A percentile compares a stretch with the other conserved stretches of the same genome.
phyloP scores from a whole-genome alignment of 371 early-diverging fungal genomes.

The Apophysomyces sp. region DNA sequence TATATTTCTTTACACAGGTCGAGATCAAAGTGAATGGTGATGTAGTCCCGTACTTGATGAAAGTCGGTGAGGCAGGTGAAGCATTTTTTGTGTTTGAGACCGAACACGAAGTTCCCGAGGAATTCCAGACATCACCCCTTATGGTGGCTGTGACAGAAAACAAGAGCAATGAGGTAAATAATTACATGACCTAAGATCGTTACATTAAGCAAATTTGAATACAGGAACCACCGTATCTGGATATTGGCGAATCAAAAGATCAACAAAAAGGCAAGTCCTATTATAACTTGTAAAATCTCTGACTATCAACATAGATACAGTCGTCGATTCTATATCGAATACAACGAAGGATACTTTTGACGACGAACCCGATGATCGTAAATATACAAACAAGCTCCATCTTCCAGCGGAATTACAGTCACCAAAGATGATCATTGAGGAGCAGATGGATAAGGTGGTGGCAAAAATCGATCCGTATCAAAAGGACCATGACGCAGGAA shows the following conservation, averaged over 20 bases:
- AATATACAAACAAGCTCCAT: conserved; percentile 7
- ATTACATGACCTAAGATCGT: neutral
- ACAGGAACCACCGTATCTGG: conserved; percentile 48
- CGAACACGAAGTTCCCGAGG: conserved; percentile 83
- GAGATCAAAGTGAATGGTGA: conserved; percentile 91
- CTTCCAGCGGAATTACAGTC: conserved; percentile 50
- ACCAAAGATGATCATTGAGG: conserved; percentile 55
- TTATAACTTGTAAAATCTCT: neutral
- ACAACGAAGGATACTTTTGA: conserved; percentile 41
- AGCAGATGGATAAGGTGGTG: conserved; percentile 52
- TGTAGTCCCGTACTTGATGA: conserved; percentile 84
- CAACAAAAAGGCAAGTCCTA: conserved; percentile 5
- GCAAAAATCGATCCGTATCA: conserved; percentile 41
- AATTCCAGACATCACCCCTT: conserved; percentile 91
- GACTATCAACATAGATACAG: neutral
- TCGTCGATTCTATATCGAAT: neutral
- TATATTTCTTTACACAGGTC: conserved; percentile 51
- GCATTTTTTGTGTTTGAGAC: conserved; percentile 97
- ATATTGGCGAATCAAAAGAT: conserved; percentile 44
- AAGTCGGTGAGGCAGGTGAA: conserved; percentile 98
- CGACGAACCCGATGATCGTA: conserved; percentile 34
- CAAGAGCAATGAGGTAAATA: conserved; percentile 37
- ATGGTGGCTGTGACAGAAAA: conserved; percentile 58
- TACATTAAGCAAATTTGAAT: neutral
- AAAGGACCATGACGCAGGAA: neutral